These are phyloP conservation scores for Melaleuca quinquenervia DNA, from an alignment of 345 rosid species.

Conservation along the genomic window DNA sequence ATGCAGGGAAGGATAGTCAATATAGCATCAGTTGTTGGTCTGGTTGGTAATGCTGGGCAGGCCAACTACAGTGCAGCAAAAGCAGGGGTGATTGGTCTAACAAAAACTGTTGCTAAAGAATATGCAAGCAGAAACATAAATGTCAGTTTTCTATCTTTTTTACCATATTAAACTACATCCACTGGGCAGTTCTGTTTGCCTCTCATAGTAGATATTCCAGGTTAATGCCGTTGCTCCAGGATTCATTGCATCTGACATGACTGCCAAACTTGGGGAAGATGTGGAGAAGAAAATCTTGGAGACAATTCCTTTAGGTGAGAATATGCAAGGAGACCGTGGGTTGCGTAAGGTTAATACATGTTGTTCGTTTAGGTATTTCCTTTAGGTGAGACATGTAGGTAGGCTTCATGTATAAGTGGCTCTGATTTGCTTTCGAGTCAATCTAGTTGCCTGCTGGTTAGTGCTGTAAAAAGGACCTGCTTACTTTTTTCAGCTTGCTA, in stretches of 20 bases:
- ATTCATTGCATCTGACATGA: conserved; percentile 92
- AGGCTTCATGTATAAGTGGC: background rate
- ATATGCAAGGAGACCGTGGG: background rate
- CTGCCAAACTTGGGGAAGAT: conserved; percentile 86
- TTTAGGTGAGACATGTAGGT: conserved; percentile 34
- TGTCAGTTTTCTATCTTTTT: conserved; percentile 22
- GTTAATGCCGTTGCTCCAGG: conserved; percentile 94
- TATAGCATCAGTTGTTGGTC: conserved; percentile 89
- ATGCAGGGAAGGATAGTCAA: conserved; percentile 84
- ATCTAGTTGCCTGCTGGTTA: background rate
- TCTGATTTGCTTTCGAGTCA: background rate
- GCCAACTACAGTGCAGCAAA: conserved; percentile 98
- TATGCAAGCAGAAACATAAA: conserved; percentile 85
- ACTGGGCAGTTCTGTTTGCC: background rate
- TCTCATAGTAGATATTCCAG: conserved; percentile 13
- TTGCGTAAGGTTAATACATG: background rate
- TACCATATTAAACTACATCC: background rate
- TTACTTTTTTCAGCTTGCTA: background rate
- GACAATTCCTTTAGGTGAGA: conserved; percentile 78
- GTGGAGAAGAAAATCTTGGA: conserved; percentile 84
- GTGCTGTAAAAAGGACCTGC: background rate
- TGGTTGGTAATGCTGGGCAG: conserved; percentile 91
- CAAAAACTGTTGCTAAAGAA: conserved; percentile 84
- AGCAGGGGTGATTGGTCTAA: conserved; percentile 92
- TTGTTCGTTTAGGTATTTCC: conserved; percentile 39